These are phyloP conservation scores for Neurospora sp. DNA, from an alignment of 495 filamentous ascomycete genomes.

Conservation along the genomic window DNA sequence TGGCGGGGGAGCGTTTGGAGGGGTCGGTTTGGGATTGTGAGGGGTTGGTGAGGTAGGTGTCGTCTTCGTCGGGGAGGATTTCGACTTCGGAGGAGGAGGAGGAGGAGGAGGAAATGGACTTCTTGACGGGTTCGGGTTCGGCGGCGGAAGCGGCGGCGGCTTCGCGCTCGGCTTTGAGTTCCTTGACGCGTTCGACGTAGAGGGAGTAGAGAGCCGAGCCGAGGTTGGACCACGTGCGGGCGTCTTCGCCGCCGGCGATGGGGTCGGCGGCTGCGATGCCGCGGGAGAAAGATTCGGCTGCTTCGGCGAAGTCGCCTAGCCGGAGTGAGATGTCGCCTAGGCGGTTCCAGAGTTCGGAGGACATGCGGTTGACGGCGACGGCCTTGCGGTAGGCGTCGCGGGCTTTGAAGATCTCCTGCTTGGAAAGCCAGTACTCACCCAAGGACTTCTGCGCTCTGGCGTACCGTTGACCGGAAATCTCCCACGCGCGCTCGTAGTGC, in stretches of 20 bases:
- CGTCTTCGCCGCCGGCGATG: constrained; percentile 74
- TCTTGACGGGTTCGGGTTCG: constrained; percentile 3
- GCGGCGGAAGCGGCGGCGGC: constrained; percentile 17
- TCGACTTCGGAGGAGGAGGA: too few relatives aligned
- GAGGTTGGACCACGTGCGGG: constrained; percentile 89
- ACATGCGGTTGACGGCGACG: constrained; percentile 67
- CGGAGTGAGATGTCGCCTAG: constrained; percentile 80
- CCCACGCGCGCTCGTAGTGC: constrained; percentile 82
- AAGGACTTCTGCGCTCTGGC: constrained; percentile 80
- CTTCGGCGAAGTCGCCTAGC: constrained; percentile 63
- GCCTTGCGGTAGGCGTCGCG: constrained; percentile 68
- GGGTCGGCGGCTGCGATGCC: constrained; percentile 43
- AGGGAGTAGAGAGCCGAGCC: constrained; percentile 59
- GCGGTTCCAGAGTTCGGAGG: constrained; percentile 75
- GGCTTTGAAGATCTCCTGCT: constrained; percentile 55
- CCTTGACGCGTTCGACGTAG: constrained; percentile 31
- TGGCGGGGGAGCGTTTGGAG: constrained; percentile 35
- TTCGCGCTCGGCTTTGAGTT: constrained; percentile 22
- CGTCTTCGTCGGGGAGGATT: constrained; percentile 10
- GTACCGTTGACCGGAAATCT: constrained; percentile 68
- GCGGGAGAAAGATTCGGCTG: constrained; percentile 73
- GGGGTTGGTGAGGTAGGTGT: constrained; percentile 1
- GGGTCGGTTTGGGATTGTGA: not conserved
- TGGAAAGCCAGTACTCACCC: constrained; percentile 61
- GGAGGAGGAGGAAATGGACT: not conserved